Conservation (phyloP, 805 yeast species). For the Vanderwaltozyma tropicalis region DNA sequence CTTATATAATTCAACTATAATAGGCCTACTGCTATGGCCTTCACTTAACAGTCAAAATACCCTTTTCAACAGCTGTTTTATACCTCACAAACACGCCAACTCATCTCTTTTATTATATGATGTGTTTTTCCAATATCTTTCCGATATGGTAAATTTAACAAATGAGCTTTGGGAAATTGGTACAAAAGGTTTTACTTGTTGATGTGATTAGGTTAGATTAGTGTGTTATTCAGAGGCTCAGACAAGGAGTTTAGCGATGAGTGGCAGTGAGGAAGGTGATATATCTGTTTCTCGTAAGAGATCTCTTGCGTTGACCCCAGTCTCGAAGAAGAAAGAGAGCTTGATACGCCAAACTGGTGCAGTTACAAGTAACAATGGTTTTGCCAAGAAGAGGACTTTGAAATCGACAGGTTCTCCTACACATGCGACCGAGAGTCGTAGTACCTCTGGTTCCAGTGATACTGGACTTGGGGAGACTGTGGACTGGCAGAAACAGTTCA, state of each 20-base stretch:
- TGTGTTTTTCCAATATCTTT: too few species aligned
- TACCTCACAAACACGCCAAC: too few species aligned
- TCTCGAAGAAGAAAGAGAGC: not conserved
- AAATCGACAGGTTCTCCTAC: slow-evolving; percentile 8
- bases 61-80: too few species aligned
- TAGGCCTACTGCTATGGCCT: too few species aligned
- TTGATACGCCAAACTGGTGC: not conserved
- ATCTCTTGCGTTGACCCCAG: not conserved
- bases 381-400: slow-evolving; percentile 12
- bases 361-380: slow-evolving; percentile 1
- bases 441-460: slow-evolving; percentile 4
- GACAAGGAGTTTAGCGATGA: not conserved
- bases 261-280: not conserved
- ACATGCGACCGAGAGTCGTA: too few species aligned
- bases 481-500: slow-evolving; percentile 15
- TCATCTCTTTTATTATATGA: too few species aligned
- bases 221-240: too few species aligned
- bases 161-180: too few species aligned
- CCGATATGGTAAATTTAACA: too few species aligned
- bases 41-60: too few species aligned
- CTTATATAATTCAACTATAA: not conserved
- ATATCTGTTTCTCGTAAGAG: not conserved
- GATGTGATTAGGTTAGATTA: too few species aligned
- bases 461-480: slow-evolving; percentile 1
- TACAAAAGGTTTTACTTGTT: too few species aligned